These are phyloP conservation scores for Pyronema domesticum DNA, from an alignment of 495 filamentous ascomycete genomes.

Conservation along the genomic window DNA sequence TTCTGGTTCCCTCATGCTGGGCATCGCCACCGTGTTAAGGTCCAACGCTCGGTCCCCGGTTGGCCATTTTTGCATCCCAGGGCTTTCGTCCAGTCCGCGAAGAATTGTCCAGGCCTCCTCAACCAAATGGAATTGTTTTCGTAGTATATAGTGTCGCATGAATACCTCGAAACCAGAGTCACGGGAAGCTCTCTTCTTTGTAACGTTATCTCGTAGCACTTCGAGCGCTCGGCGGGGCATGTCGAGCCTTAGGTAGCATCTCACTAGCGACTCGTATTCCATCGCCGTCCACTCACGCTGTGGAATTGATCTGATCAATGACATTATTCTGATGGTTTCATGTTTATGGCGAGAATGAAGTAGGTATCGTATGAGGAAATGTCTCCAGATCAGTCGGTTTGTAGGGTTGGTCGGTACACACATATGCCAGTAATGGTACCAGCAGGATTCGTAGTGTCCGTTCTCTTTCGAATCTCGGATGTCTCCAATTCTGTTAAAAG, in stretches of 20 bases:
- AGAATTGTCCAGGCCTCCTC: slow-evolving; percentile 13
- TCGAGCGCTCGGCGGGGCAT: not conserved
- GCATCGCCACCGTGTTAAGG: not conserved
- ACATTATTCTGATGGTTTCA: not conserved
- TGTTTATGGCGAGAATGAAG: not conserved
- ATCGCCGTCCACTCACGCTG: not conserved
- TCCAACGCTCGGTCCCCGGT: not conserved
- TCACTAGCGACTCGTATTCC: slow-evolving; percentile 1
- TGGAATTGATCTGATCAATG: not conserved
- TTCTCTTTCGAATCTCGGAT: not conserved
- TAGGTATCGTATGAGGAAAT: not conserved
- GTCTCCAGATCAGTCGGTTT: not conserved
- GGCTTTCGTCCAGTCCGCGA: slow-evolving; percentile 2
- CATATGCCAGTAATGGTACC: slow-evolving; percentile 18
- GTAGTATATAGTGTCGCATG: slow-evolving; percentile 8
- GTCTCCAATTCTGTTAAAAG: slow-evolving; percentile 8
- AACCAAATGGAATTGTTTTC: slow-evolving; percentile 10
- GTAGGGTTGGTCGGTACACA: not conserved
- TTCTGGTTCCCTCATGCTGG: not conserved
- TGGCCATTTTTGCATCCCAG: not conserved
- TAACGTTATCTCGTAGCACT: not conserved
- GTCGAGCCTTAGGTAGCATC: not conserved
- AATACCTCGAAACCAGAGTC: slow-evolving; percentile 14
- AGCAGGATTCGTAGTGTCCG: slow-evolving; percentile 12
- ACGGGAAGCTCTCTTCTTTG: not conserved